Base-by-base conservation (phyloP, 192 early-diverging fungal genomes). In the Coemansia sp. region DNA sequence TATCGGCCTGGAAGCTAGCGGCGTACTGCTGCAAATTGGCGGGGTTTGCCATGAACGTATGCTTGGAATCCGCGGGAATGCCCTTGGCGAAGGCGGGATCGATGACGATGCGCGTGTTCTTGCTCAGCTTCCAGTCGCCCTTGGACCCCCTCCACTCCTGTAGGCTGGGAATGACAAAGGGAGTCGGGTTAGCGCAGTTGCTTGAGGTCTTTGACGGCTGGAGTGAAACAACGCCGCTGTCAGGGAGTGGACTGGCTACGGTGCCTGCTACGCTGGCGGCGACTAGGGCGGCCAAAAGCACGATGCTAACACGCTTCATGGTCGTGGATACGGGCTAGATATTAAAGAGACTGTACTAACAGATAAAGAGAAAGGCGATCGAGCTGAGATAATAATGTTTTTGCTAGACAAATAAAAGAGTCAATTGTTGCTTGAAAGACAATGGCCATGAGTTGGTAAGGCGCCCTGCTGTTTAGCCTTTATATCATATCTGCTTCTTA, bases 161-260 rank as follows among this genome's bases (percentile, higher is more conserved):
- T 55, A 79, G 65, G 41, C 71, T 70, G 15, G 76, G 76, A 40
- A 79, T 73, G 40, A 79, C 76, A 22, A 79, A 79, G 1, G 76
- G 76, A 2, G 76, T 79, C 4, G 76, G 76, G 49, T 79, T 68
- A 27, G 41, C n/a, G 39, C 70, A 34, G 37, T 53, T 38, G 13
- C 44, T 59, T 3, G 30, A 47, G 32, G 50, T 62, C 50, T 29
- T 63, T 43, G 65, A 39, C 10, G 60, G 60, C 38, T 34, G 60
- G 29, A 44, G 22, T 10, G 45, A 32, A 22, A 69, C 45, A 38
- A 38, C 47, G 22, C 47, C 61, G n/a, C 43, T 53, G 38, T 35
- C 53, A 6, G 76, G 64, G 30, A 79, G 45, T 53, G 76, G 71
- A 15, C 53, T 73, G 60, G 76, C 71, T 52, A 52, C 43, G 16